Evolutionary conservation across 2,329 filamentous ascomycete genomes (phyloP).

Genomic region (Colletotrichum truncatum): DNA sequence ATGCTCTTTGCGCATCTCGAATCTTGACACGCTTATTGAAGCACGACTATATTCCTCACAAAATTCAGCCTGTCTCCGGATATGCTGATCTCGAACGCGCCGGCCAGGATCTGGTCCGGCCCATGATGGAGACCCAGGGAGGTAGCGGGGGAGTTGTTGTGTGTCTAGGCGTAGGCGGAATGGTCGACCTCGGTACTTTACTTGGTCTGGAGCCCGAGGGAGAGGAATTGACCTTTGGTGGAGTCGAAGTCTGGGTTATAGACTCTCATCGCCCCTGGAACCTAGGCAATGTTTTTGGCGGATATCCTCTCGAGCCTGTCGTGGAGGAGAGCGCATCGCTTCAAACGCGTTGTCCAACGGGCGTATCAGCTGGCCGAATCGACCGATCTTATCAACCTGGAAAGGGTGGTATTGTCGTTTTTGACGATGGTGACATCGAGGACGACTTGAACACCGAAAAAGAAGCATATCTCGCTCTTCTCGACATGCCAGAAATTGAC

Average conservation of each 20-base stretch:
- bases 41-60: slow-evolving; percentile 97
- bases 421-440: slow-evolving; percentile 95
- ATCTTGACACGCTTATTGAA: slow-evolving; percentile 94
- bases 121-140: slow-evolving; percentile 86
- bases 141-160: slow-evolving; percentile 90
- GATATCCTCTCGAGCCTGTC: slow-evolving; percentile 65
- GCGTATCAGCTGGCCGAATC: slow-evolving; percentile 79
- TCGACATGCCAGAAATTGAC: slow-evolving; percentile 90
- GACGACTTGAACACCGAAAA: slow-evolving; percentile 79
- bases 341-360: slow-evolving; percentile 64
- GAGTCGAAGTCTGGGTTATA: slow-evolving; percentile 95
- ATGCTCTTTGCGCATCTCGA: slow-evolving; percentile 93
- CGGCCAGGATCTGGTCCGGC: slow-evolving; percentile 80
- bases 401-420: slow-evolving; percentile 89
- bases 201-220: slow-evolving; percentile 78
- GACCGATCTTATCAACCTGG: slow-evolving; percentile 77
- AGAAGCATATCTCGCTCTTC: slow-evolving; percentile 84
- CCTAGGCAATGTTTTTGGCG: slow-evolving; percentile 89
- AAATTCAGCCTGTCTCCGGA: slow-evolving; percentile 93
- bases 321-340: slow-evolving; percentile 56
- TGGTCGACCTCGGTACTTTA: slow-evolving; percentile 85
- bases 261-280: slow-evolving; percentile 96
- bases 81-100: slow-evolving; percentile 88
- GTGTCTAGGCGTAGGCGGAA: slow-evolving; percentile 90
- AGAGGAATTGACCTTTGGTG: slow-evolving; percentile 74